Evolutionary conservation across 2,329 filamentous ascomycete species (phyloP).

Genomic region (Ophiostoma sp.): DNA sequence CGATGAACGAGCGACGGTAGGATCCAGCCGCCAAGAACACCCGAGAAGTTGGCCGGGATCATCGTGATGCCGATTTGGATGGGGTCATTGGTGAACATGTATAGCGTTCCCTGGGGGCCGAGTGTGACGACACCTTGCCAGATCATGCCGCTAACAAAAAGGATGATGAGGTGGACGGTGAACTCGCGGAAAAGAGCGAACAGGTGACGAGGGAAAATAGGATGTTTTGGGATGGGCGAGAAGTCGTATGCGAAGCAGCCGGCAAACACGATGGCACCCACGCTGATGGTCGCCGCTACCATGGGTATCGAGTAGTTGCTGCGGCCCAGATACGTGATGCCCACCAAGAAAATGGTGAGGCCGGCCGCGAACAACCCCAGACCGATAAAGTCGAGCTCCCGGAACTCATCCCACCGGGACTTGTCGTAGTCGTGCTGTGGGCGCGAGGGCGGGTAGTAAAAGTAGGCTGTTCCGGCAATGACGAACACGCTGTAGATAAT

Average conservation of each 20-base stretch:
- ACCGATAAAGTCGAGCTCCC: constrained; percentile 37
- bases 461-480: constrained; percentile 33
- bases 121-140: constrained; percentile 35
- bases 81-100: constrained; percentile 38
- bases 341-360: neutral
- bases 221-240: constrained; percentile 21
- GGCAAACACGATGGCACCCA: neutral
- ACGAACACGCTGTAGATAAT: constrained; percentile 35
- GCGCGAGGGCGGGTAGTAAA: constrained; percentile 35
- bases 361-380: constrained; percentile 29
- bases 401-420: constrained; percentile 36
- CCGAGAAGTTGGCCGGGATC: constrained; percentile 33
- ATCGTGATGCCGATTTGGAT: constrained; percentile 35
- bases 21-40: constrained; percentile 35
- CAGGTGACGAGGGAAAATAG: constrained; percentile 34
- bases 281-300: neutral
- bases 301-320: neutral
- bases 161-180: constrained; percentile 36
- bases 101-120: constrained; percentile 36
- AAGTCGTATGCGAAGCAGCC: constrained; percentile 1
- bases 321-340: neutral
- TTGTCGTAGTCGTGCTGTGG: constrained; percentile 37
- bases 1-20: constrained; percentile 38
- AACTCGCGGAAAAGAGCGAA: constrained; percentile 37
- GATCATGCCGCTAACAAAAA: constrained; percentile 38